A percentile compares a stretch with the other conserved stretches of the same genome.
phyloP scores from a whole-genome alignment of 2,329 filamentous ascomycete genomes.

The Colletotrichum sp. region DNA sequence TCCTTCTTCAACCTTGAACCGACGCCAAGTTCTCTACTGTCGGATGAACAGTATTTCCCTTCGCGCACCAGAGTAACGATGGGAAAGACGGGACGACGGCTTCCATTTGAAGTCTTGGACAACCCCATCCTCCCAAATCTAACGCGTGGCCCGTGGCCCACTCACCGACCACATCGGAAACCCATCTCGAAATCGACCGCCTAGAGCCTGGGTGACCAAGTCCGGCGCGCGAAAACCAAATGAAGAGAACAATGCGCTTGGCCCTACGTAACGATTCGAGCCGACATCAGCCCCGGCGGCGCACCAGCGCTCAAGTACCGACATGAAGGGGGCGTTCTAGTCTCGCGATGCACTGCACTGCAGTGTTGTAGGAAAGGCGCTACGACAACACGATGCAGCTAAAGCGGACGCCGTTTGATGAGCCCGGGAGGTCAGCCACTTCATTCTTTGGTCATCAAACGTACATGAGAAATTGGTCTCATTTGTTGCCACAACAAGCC shows the following conservation, averaged over 20 bases:
- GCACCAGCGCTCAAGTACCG: not conserved
- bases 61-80: not conserved
- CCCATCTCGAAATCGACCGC: not conserved
- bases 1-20: not conserved
- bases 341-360: not conserved
- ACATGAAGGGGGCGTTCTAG: not conserved
- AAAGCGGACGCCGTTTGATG: not conserved
- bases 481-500: not conserved
- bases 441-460: not conserved
- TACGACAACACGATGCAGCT: not conserved
- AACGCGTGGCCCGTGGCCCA: constrained; percentile 4
- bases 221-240: not conserved
- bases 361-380: not conserved
- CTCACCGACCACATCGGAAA: not conserved
- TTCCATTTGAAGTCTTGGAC: not conserved
- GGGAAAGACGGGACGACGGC: not conserved
- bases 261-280: not conserved
- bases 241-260: not conserved
- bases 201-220: not conserved
- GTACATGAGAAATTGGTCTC: not conserved
- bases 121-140: not conserved
- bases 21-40: not conserved
- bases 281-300: not conserved
- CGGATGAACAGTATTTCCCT: not conserved
- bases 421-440: not conserved